phyloP scores from a whole-genome alignment of 257 asterid species.

The Paraleonurus japonicus region DNA sequence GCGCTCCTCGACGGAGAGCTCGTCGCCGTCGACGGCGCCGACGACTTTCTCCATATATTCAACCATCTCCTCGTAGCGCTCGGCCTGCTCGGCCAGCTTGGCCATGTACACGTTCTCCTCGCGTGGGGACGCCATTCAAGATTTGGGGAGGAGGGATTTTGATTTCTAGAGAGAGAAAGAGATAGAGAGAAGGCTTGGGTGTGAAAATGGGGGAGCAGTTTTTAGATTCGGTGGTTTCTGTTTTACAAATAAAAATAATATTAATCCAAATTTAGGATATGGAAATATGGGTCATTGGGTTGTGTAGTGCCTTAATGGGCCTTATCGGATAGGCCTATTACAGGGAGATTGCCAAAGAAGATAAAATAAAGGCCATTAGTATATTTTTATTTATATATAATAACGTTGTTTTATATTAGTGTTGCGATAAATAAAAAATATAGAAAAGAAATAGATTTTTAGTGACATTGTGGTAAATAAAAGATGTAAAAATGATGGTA shows the following conservation, averaged over 20 bases:
- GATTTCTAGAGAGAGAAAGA: constrained; percentile 22
- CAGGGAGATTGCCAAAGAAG: too few species aligned
- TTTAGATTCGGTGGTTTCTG: not conserved
- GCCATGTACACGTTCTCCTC: constrained; percentile 51
- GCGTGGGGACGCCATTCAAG: constrained; percentile 49
- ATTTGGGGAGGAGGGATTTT: constrained; percentile 24
- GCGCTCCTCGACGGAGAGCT: constrained; percentile 77
- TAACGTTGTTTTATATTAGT: too few species aligned
- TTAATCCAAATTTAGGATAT: not conserved
- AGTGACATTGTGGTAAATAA: too few species aligned
- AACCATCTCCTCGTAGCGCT: constrained; percentile 60
- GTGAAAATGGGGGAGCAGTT: not conserved
- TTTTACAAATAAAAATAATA: not conserved
- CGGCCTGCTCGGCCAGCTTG: constrained; percentile 51
- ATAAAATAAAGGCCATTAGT: too few species aligned
- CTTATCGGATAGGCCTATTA: not conserved
- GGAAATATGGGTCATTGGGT: not conserved
- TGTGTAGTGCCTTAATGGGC: not conserved
- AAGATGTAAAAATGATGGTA: too few species aligned
- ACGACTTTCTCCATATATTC: constrained; percentile 59
- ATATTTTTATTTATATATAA: too few species aligned
- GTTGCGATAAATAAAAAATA: too few species aligned
- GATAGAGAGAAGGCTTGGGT: constrained; percentile 11
- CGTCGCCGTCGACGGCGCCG: constrained; percentile 54
- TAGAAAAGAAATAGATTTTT: too few species aligned